Base-by-base conservation (phyloP, 2,329 filamentous ascomycete genomes). In the Diplodia scrobiculata region DNA sequence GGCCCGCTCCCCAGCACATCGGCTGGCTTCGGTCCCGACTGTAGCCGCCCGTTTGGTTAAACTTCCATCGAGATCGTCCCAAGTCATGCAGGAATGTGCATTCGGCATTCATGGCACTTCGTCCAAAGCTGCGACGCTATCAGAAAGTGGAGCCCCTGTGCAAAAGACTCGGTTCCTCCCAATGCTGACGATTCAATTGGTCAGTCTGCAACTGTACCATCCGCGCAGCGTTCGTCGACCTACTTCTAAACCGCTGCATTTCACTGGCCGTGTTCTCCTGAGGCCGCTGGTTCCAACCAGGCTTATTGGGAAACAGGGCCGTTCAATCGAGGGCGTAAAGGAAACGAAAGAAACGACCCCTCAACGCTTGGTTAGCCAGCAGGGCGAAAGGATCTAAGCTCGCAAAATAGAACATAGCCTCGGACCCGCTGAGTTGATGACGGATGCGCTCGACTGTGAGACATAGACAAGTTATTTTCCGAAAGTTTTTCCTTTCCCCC, bases 1-100 rank as follows among this genome's bases (percentile, higher is more conserved):
- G 54, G 54, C 54, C 54, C 54, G 54, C 32, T n/a, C 54, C 54
- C 54, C n/a, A 29, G 54, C 36, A 19, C 25, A 29, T 6, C 54
- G 54, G 54, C 21, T 19, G 10, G 10, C 48, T 17, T 51, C 27
- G 21, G 48, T 45, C 41, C 41, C 41, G 13, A 19, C 41, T 19
- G 41, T 45, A 45, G 41, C 41, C 41, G 41, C 41, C 41, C 6
- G 41, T 13, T 19, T 19, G 41, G 41, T 9, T 45, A 41, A 41
- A 41, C 38, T 41, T 17, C 38, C 17, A 41, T 17, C 38, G 41
- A 45, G 17, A 45, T n/a, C 38, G n/a, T 19, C 41, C 41, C 41
- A 19, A 19, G 6, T 13, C 41, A 45, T 19, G 6, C 10, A 10
- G 19, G 41, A 19, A 0, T 45, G 17, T 19, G 9, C 38, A 2